Conservation (phyloP, 495 filamentous ascomycete genomes). For the Aspergillus conjunctus region DNA sequence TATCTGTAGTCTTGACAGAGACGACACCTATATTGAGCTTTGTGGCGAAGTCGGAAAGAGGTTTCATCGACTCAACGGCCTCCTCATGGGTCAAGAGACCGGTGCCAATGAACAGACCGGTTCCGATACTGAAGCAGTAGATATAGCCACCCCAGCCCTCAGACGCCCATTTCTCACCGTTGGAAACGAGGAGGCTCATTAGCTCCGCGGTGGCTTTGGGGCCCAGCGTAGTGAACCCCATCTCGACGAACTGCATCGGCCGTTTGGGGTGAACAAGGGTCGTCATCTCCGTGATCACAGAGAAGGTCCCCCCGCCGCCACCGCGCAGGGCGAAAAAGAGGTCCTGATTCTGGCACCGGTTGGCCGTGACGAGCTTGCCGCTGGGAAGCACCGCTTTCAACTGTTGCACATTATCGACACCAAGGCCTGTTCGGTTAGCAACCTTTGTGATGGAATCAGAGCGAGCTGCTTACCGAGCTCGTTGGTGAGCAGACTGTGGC, state of each 20-base stretch:
- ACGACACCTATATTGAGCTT: slow-evolving; percentile 1
- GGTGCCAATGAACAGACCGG: slow-evolving; percentile 15
- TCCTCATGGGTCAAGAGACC: slow-evolving; percentile 15
- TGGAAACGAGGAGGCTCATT: slow-evolving; percentile 36
- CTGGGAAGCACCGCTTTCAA: slow-evolving; percentile 51
- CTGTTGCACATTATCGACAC: slow-evolving; percentile 37
- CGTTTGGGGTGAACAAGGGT: slow-evolving; percentile 32
- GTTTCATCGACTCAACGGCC: slow-evolving; percentile 20
- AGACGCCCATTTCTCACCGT: slow-evolving; percentile 40
- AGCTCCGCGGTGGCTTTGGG: slow-evolving; percentile 20
- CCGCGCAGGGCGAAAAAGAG: slow-evolving; percentile 59
- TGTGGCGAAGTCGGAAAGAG: slow-evolving; percentile 15
- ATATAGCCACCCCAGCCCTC: slow-evolving; percentile 50
- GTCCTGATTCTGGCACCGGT: slow-evolving; percentile 49
- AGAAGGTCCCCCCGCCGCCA: slow-evolving; percentile 56
- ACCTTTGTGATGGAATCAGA: background rate
- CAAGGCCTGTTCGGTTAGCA: slow-evolving; percentile 23
- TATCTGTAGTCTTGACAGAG: slow-evolving; percentile 4
- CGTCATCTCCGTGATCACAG: slow-evolving; percentile 41
- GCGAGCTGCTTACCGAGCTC: slow-evolving; percentile 18
- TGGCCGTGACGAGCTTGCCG: slow-evolving; percentile 48
- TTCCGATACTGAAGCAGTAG: slow-evolving; percentile 9
- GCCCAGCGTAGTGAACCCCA: slow-evolving; percentile 34
- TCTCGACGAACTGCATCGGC: slow-evolving; percentile 32
- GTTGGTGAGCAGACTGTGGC: slow-evolving; percentile 41